Conservation (phyloP, 495 filamentous ascomycete genomes). For the Xylaria castorea region DNA sequence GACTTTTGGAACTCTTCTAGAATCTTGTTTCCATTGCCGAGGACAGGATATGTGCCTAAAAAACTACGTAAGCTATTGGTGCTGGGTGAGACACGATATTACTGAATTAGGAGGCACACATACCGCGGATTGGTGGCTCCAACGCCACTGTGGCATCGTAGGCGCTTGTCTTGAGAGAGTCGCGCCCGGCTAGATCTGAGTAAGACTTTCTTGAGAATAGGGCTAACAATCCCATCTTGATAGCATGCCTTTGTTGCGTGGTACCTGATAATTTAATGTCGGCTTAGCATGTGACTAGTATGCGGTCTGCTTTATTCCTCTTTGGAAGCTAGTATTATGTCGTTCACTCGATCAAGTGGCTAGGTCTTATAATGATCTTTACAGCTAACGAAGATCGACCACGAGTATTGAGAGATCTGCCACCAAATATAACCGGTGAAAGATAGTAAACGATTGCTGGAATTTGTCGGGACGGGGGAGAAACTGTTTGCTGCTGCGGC, state of each 20-base stretch:
- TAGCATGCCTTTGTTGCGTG: conserved; percentile 1
- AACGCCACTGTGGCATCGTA: conserved; percentile 41
- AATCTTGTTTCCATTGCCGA: conserved; percentile 39
- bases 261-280: not conserved
- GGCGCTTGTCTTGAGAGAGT: conserved; percentile 38
- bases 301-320: not conserved
- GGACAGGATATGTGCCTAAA: conserved; percentile 43
- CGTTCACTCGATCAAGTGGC: not conserved
- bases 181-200: conserved; percentile 30
- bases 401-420: not conserved
- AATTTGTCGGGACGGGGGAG: not conserved
- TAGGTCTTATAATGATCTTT: not conserved
- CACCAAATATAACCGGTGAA: not conserved
- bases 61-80: conserved; percentile 27
- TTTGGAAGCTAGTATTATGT: not conserved
- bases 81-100: conserved; percentile 31
- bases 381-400: not conserved
- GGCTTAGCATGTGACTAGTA: not conserved
- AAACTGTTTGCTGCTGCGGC: not conserved
- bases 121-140: conserved; percentile 44
- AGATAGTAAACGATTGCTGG: not conserved
- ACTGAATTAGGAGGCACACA: conserved; percentile 36
- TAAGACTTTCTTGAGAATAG: conserved; percentile 45
- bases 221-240: conserved; percentile 53
- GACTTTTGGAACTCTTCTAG: conserved; percentile 41